These are phyloP conservation scores for Kodamaea sp. DNA, from an alignment of 1,139 yeast species.

Conservation along the genomic window DNA sequence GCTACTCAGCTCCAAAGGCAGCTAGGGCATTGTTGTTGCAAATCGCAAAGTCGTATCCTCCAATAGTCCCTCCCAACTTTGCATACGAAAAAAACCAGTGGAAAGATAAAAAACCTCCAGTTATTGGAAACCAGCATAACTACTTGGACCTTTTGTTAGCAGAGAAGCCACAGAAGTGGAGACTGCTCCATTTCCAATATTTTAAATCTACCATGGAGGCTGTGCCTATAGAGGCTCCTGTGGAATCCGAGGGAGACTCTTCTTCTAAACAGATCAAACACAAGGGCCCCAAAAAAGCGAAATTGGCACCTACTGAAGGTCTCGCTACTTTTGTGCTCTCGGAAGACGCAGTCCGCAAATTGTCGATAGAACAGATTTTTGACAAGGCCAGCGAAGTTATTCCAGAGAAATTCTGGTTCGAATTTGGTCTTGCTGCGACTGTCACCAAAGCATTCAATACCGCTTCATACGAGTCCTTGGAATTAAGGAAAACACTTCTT, in stretches of 20 bases:
- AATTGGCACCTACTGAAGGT: slow-evolving; percentile 36
- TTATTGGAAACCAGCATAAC: slow-evolving; percentile 52
- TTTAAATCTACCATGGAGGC: slow-evolving; percentile 29
- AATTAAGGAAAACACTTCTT: slow-evolving; percentile 59
- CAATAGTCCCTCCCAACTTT: slow-evolving; percentile 46
- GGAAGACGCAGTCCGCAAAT: slow-evolving; percentile 50
- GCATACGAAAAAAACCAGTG: slow-evolving; percentile 10
- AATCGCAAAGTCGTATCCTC: slow-evolving; percentile 59
- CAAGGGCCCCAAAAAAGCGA: slow-evolving; percentile 3
- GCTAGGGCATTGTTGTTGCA: slow-evolving; percentile 48
- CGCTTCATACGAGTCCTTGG: slow-evolving; percentile 53
- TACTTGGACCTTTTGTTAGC: slow-evolving; percentile 54
- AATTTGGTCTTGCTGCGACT: slow-evolving; percentile 62
- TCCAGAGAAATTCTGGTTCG: slow-evolving; percentile 66
- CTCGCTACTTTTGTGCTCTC: slow-evolving; percentile 45
- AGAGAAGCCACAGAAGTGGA: slow-evolving; percentile 61
- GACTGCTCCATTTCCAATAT: slow-evolving; percentile 54
- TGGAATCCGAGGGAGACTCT: not conserved
- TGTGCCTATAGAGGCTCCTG: slow-evolving; percentile 1
- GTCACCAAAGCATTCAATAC: slow-evolving; percentile 73
- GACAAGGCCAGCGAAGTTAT: slow-evolving; percentile 59
- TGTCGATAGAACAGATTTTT: slow-evolving; percentile 63
- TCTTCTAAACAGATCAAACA: not conserved
- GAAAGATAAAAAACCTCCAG: slow-evolving; percentile 20
- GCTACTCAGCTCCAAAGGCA: slow-evolving; percentile 43